Evolutionary conservation across 306 rosid genomes (phyloP).

Genomic region (Quercus bicolor): DNA sequence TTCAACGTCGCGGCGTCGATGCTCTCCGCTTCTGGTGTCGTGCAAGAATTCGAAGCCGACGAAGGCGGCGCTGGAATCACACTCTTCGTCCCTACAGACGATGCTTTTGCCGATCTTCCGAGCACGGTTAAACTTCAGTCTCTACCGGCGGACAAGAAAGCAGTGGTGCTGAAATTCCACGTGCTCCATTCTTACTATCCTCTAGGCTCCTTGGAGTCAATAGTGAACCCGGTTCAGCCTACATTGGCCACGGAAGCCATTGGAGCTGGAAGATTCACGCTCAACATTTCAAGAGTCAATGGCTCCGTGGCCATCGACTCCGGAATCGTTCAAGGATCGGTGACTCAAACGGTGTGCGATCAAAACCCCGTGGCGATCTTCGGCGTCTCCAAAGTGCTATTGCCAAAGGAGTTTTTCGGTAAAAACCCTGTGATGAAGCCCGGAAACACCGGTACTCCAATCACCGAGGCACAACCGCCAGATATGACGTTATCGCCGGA

Average conservation of each 20-base stretch:
- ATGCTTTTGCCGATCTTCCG: conserved; percentile 72
- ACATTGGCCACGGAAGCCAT: conserved; percentile 84
- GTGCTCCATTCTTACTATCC: conserved; percentile 92
- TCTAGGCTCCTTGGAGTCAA: conserved; percentile 75
- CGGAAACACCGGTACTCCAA: conserved; percentile 8
- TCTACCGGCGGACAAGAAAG: conserved; percentile 75
- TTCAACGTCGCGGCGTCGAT: conserved; percentile 93
- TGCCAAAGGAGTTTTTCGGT: conserved; percentile 83
- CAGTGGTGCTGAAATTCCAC: conserved; percentile 71
- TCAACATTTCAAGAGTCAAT: conserved; percentile 71
- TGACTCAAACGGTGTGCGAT: conserved; percentile 87
- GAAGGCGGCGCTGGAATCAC: conserved; percentile 98
- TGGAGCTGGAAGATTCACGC: conserved; percentile 88
- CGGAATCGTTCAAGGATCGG: conserved; percentile 71
- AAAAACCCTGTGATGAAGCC: conserved; percentile 43
- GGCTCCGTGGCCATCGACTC: conserved; percentile 80
- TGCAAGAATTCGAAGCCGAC: conserved; percentile 76
- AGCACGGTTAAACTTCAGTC: conserved; percentile 62
- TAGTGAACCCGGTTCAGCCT: conserved; percentile 94
- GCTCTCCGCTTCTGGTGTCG: conserved; percentile 86
- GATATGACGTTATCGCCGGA: conserved; percentile 53
- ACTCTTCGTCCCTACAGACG: conserved; percentile 74
- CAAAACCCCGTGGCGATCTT: conserved; percentile 92
- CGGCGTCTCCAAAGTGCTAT: conserved; percentile 78
- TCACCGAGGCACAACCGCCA: conserved; percentile 47